Evolutionary conservation across 257 asterid species (phyloP), one percentile per base, ranked within the genome.

Genomic region (Primulina eburnea): DNA sequence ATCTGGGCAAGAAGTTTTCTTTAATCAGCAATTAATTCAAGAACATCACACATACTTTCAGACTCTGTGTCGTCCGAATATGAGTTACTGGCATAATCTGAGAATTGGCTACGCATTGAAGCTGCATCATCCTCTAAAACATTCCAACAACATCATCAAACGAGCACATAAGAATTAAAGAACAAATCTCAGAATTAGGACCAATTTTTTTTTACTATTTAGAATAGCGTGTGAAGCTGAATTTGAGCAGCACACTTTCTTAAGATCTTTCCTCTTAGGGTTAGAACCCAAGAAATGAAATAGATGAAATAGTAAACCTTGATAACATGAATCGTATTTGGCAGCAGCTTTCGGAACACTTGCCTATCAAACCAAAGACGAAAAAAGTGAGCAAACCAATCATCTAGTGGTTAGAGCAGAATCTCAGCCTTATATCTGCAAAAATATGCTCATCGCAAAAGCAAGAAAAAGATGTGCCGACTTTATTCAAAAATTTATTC

Each of bases 61-160:
- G 57, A 50, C 64, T 86, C 96, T 4, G 79, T 52, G 67, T 85
- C 96, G 70, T 80, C 89, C 0, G 85, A 70, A 65, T 67, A 66
- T 10, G 79, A 79, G 73, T 74, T 78, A 72, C 86, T 92, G 18
- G 76, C 47, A 18, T 43, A 12, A 43, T 89, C 96, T 12, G 88
- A 80, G 70, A 73, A 71, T 65, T 87, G 95, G 76, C 87, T 81
- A 43, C 11, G 79, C 71, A 73, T 68, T 28, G 89, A 75, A 72
- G 87, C 21, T 55, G 82, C 78, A 80, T 83, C 92, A 47, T 86
- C 89, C 17, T 82, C 92, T 81, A 83, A 65, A 76, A 78, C 69
- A 78, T 70, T 28, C 70, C 70, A 74, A 71, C 18, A 75, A 47
- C 40, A 61, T 28, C 38, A 71, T 70, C 40, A 68, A 73, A 78